These are phyloP conservation scores for Hypoxylon sp. DNA, from an alignment of 2,329 filamentous ascomycete genomes.

Conservation along the genomic window DNA sequence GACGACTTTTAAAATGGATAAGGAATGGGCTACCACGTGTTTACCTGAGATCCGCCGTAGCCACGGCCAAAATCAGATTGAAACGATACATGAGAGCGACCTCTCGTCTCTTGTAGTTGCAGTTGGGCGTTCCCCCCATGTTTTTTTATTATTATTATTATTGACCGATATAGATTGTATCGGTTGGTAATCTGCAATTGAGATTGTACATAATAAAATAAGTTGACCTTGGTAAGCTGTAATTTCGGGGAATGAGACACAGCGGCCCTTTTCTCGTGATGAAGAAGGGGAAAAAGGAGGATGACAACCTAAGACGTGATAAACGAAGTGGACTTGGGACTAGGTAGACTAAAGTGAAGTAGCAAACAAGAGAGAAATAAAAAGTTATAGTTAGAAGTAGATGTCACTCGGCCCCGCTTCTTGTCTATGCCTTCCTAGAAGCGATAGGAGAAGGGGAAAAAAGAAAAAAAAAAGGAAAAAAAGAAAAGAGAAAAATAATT, in stretches of 20 bases:
- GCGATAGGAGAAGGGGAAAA: not conserved
- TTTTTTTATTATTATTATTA: slow-evolving; percentile 32
- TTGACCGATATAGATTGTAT: slow-evolving; percentile 43
- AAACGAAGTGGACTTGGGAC: slow-evolving; percentile 21
- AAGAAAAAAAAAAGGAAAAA: slow-evolving; percentile 11
- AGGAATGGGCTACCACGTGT: slow-evolving; percentile 49
- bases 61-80: slow-evolving; percentile 49
- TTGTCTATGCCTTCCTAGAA: slow-evolving; percentile 8
- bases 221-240: slow-evolving; percentile 43
- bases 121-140: slow-evolving; percentile 39
- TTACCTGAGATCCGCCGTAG: slow-evolving; percentile 51
- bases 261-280: slow-evolving; percentile 27
- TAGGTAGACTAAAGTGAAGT: slow-evolving; percentile 21
- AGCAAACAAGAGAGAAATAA: slow-evolving; percentile 33
- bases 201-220: slow-evolving; percentile 43
- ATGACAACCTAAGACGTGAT: slow-evolving; percentile 8
- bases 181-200: slow-evolving; percentile 44
- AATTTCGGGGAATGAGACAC: slow-evolving; percentile 44
- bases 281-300: slow-evolving; percentile 6
- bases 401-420: slow-evolving; percentile 29
- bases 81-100: slow-evolving; percentile 43
- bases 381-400: slow-evolving; percentile 9
- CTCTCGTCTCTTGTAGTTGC: slow-evolving; percentile 32
- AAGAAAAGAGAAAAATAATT: slow-evolving; percentile 4
- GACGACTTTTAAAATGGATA: slow-evolving; percentile 41